Percentiles rank a stretch among this genome's conserved stretches.
These are phyloP conservation scores for Suhomyces choctaworum DNA, from an alignment of 1,139 yeast species.

Conservation along the genomic window DNA sequence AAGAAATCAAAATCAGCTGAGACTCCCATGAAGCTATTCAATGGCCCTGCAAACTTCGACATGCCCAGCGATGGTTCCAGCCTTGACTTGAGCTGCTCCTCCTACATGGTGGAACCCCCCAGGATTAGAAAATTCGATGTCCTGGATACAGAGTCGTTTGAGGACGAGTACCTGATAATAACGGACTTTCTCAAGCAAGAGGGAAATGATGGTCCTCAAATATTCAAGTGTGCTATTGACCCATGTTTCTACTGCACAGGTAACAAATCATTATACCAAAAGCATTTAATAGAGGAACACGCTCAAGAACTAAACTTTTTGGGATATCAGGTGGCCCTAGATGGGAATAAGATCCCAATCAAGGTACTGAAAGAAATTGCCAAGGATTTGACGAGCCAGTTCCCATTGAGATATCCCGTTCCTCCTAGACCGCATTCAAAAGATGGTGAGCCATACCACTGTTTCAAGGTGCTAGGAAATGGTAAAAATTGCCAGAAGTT, in stretches of 20 bases:
- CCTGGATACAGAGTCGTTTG: conserved; percentile 15
- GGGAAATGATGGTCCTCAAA: conserved; percentile 3
- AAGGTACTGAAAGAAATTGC: conserved; percentile 15
- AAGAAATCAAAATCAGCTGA: background rate
- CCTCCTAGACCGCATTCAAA: conserved; percentile 30
- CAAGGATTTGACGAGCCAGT: conserved; percentile 20
- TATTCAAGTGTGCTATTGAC: conserved; percentile 33
- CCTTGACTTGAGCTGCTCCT: conserved; percentile 4
- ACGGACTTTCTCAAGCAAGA: conserved; percentile 13
- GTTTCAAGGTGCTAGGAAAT: conserved; percentile 3
- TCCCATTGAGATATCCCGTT: conserved; percentile 29
- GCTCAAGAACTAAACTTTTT: conserved; percentile 22
- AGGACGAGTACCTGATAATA: conserved; percentile 30
- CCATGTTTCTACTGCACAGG: conserved; percentile 36
- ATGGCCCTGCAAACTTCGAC: background rate
- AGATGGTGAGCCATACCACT: conserved; percentile 20
- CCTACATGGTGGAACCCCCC: conserved; percentile 3
- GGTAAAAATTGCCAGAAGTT: conserved; percentile 19
- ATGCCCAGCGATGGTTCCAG: conserved; percentile 5
- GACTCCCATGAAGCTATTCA: conserved; percentile 2
- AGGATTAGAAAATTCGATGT: conserved; percentile 2
- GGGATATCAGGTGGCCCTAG: conserved; percentile 36
- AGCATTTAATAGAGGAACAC: conserved; percentile 34
- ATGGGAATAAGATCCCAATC: conserved; percentile 6
- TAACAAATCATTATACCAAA: conserved; percentile 29